Evolutionary conservation across 352 stramenopile species (phyloP), one percentile per base, ranked within the genome.

Genomic region (Pythium pyrilobum): DNA sequence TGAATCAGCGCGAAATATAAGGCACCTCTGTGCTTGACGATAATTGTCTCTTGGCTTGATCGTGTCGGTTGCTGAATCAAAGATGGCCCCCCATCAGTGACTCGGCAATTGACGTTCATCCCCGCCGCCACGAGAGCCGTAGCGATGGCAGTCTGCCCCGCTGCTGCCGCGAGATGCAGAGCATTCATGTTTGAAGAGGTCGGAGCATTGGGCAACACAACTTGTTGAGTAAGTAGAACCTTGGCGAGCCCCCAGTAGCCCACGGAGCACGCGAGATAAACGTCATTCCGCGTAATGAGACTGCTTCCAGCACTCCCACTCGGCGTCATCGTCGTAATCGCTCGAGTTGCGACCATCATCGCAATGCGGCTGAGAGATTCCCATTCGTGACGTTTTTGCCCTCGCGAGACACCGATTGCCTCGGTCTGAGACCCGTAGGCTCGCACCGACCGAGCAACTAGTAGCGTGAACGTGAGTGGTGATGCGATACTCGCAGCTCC

Each of bases 51-150:
- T 8, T 13, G 10, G 16, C 40, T 29, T 46, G n/a, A 18, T 10
- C 40, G 21, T 20, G 9, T 10, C 15, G 15, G 18, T 8, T 41
- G 11, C 36, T 13, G 13, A 13, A 36, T 25, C 4, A 25, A 33
- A 16, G n/a, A 23, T 27, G 15, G 27, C 12, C 29, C n/a, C 9
- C 31, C 15, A 1, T 16, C 33, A 41, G 9, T 23, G 0, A 71
- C n/a, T 20, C 67, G 40, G 36, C 67, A 87, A 31, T 84, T 87
- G 4, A 84, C 70, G 36, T 85, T 74, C 64, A 82, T 81, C 20
- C 77, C 74, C 6, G 70, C 70, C 16, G 74, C 64, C 20, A 74
- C 52, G 23, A 87, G 64, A 7, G 63, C 63, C 37, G 60, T 71
- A 18, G 82, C 65, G 7, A 77, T 33, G 2, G 56, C 56, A 0